Conservation (phyloP, 768 basidiomycete genomes). For the Tricholoma sp. region DNA sequence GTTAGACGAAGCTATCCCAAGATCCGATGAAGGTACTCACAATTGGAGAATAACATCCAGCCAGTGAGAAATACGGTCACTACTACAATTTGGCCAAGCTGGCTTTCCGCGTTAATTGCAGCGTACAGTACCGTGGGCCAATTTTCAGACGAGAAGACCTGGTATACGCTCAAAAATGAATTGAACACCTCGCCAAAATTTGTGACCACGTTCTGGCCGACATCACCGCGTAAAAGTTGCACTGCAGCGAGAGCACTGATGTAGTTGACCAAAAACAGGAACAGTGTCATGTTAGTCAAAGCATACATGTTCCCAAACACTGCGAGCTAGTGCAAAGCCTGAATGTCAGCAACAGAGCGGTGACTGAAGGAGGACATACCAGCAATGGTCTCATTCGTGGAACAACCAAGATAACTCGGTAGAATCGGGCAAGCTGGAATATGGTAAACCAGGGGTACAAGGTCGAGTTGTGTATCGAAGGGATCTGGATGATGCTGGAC, state of each 20-base stretch:
- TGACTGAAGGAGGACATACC: constrained; percentile 37
- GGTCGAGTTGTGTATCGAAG: constrained; percentile 55
- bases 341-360: not conserved
- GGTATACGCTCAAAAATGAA: constrained; percentile 81
- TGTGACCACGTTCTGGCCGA: constrained; percentile 45
- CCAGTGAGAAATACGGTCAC: constrained; percentile 66
- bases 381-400: constrained; percentile 87
- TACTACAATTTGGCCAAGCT: constrained; percentile 64
- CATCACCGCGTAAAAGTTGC: constrained; percentile 84
- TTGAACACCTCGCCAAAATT: constrained; percentile 84
- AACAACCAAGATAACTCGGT: constrained; percentile 85
- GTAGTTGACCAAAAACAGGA: constrained; percentile 84
- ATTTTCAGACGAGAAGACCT: constrained; percentile 91
- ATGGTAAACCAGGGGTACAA: constrained; percentile 88
- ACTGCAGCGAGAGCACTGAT: constrained; percentile 78
- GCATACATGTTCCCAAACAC: constrained; percentile 93
- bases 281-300: constrained; percentile 86
- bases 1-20: not conserved
- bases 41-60: constrained; percentile 93
- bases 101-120: constrained; percentile 54
- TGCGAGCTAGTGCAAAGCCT: constrained; percentile 47
- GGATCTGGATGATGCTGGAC: constrained; percentile 81
- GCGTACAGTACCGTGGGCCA: constrained; percentile 79
- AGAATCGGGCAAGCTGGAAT: constrained; percentile 84
- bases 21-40: constrained; percentile 40